Conservation (phyloP, 306 rosid species). For the Cucurbita pepo region DNA sequence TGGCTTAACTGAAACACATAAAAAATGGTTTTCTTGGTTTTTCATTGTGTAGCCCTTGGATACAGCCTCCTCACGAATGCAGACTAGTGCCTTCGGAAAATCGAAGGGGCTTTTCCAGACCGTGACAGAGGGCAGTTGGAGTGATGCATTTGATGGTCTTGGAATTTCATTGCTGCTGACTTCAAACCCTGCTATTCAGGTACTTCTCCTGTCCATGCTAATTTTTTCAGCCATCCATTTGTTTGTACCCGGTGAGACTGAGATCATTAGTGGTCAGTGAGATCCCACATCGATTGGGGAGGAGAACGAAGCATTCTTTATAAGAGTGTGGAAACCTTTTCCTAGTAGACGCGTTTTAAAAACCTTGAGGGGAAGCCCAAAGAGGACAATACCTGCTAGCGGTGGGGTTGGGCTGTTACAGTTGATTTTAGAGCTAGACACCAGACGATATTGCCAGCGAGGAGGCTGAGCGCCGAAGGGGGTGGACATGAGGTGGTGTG, state of each 20-base stretch:
- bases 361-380: too few relatives aligned
- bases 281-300: too few relatives aligned
- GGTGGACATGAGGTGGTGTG: too few relatives aligned
- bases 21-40: conserved; percentile 12
- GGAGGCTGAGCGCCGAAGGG: too few relatives aligned
- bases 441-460: too few relatives aligned
- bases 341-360: too few relatives aligned
- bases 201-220: conserved; percentile 3
- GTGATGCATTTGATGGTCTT: conserved; percentile 89
- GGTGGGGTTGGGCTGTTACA: too few relatives aligned
- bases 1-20: conserved; percentile 14
- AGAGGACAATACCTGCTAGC: too few relatives aligned
- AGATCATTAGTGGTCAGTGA: background rate
- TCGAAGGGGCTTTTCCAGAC: conserved; percentile 77
- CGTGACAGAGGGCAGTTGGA: conserved; percentile 83
- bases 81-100: conserved; percentile 90
- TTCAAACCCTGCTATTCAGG: conserved; percentile 96
- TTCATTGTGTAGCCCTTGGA: conserved; percentile 72
- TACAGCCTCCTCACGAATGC: conserved; percentile 97
- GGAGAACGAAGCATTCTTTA: too few relatives aligned
- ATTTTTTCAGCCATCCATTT: background rate
- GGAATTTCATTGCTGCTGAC: conserved; percentile 83
- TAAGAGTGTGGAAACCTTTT: too few relatives aligned
- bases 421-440: too few relatives aligned
- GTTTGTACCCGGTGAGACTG: background rate